phyloP scores from a whole-genome alignment of 108 stramenopile genomes.

The Stephanodiscus minutulus region DNA sequence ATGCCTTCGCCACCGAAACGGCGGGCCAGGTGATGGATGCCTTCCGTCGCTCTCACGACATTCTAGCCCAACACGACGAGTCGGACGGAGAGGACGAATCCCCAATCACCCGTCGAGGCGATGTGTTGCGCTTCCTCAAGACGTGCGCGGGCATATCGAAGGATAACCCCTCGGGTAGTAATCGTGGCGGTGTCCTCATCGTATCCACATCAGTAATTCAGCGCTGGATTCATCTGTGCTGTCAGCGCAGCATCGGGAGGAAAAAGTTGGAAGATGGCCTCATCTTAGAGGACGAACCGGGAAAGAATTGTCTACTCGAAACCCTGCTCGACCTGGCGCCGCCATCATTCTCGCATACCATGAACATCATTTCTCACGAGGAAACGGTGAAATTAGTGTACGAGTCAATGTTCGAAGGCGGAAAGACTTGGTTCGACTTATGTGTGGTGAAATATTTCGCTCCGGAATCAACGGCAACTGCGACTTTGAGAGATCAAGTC shows the following conservation, averaged over 20 bases:
- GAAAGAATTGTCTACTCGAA: constrained; percentile 51
- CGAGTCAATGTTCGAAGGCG: constrained; percentile 63
- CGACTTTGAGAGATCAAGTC: constrained; percentile 25
- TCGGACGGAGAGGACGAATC: constrained; percentile 13
- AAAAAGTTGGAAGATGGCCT: constrained; percentile 5
- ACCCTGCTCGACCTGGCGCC: constrained; percentile 47
- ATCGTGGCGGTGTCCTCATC: background rate
- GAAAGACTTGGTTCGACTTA: constrained; percentile 46
- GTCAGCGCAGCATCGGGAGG: constrained; percentile 14
- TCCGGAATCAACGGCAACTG: background rate
- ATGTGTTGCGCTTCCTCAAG: constrained; percentile 49
- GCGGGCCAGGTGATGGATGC: constrained; percentile 16
- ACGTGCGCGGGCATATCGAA: constrained; percentile 52
- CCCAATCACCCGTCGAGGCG: constrained; percentile 13
- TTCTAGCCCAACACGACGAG: constrained; percentile 26
- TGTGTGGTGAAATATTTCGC: constrained; percentile 24
- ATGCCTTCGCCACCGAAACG: constrained; percentile 56
- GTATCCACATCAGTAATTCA: constrained; percentile 51
- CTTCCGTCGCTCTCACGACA: constrained; percentile 35
- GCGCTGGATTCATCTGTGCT: constrained; percentile 51
- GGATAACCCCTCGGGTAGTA: constrained; percentile 3
- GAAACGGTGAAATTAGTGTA: constrained; percentile 32
- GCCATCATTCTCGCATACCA: background rate
- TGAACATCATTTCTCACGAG: constrained; percentile 17
- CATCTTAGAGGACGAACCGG: constrained; percentile 37